Base-by-base conservation (phyloP, 176 grass and related monocot genomes). In the Sorghum bicolor region DNA sequence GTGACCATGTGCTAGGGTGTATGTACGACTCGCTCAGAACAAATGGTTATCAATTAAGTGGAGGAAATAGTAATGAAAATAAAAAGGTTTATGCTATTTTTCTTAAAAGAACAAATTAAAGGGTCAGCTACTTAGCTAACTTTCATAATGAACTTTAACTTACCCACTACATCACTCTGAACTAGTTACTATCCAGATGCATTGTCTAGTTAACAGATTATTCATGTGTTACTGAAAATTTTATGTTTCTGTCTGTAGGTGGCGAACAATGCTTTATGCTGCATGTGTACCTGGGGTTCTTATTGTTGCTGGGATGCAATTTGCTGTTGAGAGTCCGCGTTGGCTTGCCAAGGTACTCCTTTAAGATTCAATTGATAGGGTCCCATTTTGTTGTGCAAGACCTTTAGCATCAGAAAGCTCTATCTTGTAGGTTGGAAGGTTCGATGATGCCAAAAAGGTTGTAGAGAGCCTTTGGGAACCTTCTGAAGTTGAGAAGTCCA, bases 241-340 rank as follows among this genome's bases (percentile, higher is more conserved):
- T 84, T 83, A 30, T 64, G 61, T 85, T 64, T 63, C 20, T 68
- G 41, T 19, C 3, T 86, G 58, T 85, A 99, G 96, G 96, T 99
- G 96, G 96, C 83, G 93, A 75, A 89, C 86, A 81, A 92, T 99
- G 89, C 90, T 99, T 72, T 96, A 88, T 86, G 90, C 89, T 72
- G 96, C 96, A 83, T 99, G 93, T 90, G 78, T 83, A 14, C 96
- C 96, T 87, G 91, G 93, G 62, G 41, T 92, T 87, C 64, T 93
- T 86, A 89, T 96, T 82, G 83, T 87, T 80, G 34, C 86, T 58
- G 96, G 96, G 67, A 96, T 99, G 96, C 96, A 99, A 83, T 99
- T 96, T 85, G 91, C 96, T 78, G 93, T 90, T 78, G 96, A 99
- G 78, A 98, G 96, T 85, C 96, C 91, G 0, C 91, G 93, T 34